Evolutionary conservation across 108 stramenopile genomes (phyloP).

Genomic region (Asterionellopsis glacialis): DNA sequence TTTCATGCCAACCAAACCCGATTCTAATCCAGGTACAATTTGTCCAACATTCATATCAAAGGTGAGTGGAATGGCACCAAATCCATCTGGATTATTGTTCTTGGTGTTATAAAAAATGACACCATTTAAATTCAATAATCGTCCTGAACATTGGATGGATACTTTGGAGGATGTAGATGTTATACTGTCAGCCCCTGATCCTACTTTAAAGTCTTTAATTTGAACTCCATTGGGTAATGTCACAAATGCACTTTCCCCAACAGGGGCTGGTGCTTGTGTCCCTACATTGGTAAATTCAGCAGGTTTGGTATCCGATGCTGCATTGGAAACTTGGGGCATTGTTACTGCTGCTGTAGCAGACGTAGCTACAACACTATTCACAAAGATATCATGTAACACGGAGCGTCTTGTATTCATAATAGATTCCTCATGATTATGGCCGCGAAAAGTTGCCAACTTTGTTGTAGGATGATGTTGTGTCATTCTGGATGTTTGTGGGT

Average conservation of each 20-base stretch:
- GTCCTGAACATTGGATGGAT: constrained; percentile 43
- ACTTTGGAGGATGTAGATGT: constrained; percentile 27
- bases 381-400: too few species aligned
- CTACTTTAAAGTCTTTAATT: constrained; percentile 53
- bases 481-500: too few species aligned
- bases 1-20: constrained; percentile 53
- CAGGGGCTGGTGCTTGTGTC: constrained; percentile 43
- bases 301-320: background rate
- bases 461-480: too few species aligned
- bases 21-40: constrained; percentile 57
- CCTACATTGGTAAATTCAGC: constrained; percentile 44
- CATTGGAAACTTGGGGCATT: too few species aligned
- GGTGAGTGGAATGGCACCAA: constrained; percentile 55
- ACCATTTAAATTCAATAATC: constrained; percentile 66
- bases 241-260: constrained; percentile 38
- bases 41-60: constrained; percentile 45
- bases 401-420: too few species aligned
- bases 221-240: constrained; percentile 55
- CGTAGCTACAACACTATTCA: too few species aligned
- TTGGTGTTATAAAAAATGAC: constrained; percentile 73
- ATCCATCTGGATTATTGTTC: constrained; percentile 63
- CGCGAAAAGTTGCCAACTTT: too few species aligned
- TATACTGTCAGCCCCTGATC: constrained; percentile 18
- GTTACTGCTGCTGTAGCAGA: too few species aligned
- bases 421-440: too few species aligned